Base-by-base conservation (phyloP, 805 yeast genomes). In the Wickerhamiella slavikovae region DNA sequence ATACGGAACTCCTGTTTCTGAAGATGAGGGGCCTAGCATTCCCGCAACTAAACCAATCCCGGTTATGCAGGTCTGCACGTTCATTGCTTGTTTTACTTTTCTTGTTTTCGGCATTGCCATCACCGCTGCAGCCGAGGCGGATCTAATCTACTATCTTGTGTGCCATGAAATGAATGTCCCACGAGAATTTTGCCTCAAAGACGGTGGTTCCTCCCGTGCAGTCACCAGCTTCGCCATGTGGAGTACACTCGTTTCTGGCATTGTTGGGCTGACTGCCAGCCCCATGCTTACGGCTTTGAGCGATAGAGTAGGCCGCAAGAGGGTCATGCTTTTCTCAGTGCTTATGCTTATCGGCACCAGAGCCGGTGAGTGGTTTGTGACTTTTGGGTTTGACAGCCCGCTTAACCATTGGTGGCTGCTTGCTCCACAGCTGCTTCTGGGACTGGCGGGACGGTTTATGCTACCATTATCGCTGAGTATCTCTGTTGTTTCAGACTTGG, bases 291-390 rank as follows among this genome's bases (percentile, higher is more conserved):
- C 43, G 17, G 22, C 37, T 13, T 23, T 36, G 8, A 40, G 45
- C 27, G 47, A 43, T 26, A 28, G 38, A 3, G 28, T 29, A 5
- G 47, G 47, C 25, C 40, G 47, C 10, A 36, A 38, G 25, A 40
- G 40, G 10, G 17, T 42, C 11, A 27, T 40, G 17, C 21, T 42
- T 17, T 17, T 29, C 22, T 31, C 41, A 3, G 28, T 36, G 33
- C 5, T 21, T 8, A 10, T 25, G 5, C 30, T 38, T 11, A 31
- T 32, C 4, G 23, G 27, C 13, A 27, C 37, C 19, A 35, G 36
- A 23, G 12, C 29, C 9, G n/a, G 27, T 15, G 28, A 35, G 14
- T 43, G 40, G 41, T 42, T 28, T 28, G 27, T 43, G 17, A 43
- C 39, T 15, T 43, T 42, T 30, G 39, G 38, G 22, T 15, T 32